Evolutionary conservation across 768 basidiomycete species (phyloP).

Genomic region (Jaapia argillacea): DNA sequence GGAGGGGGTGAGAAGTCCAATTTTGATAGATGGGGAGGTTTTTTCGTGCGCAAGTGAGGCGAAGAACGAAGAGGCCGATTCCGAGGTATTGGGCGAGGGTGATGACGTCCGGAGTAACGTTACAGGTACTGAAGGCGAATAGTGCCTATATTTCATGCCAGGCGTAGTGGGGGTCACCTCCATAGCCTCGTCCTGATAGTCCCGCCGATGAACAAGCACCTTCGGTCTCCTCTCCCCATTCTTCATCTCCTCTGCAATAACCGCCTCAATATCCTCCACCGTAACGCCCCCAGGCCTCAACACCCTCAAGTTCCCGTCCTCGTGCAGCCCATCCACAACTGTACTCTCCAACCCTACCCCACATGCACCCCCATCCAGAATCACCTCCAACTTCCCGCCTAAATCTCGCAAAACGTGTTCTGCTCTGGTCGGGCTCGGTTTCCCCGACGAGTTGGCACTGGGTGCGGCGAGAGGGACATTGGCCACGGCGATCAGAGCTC

Average conservation of each 20-base stretch:
- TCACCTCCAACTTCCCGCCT: constrained; percentile 58
- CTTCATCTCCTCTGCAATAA: constrained; percentile 33
- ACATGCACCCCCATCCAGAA: constrained; percentile 90
- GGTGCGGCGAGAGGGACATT: constrained; percentile 84
- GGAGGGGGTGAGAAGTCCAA: constrained; percentile 55
- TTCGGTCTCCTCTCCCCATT: constrained; percentile 28
- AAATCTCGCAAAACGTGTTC: constrained; percentile 80
- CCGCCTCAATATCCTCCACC: constrained; percentile 73
- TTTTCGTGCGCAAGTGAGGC: constrained; percentile 19
- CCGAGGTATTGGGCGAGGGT: constrained; percentile 26
- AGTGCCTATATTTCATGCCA: constrained; percentile 98
- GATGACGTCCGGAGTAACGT: constrained; percentile 52
- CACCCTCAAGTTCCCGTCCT: constrained; percentile 68
- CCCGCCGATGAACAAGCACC: constrained; percentile 72
- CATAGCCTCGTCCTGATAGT: constrained; percentile 59
- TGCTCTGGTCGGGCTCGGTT: constrained; percentile 88
- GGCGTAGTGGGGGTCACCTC: constrained; percentile 87
- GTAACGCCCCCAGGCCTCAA: constrained; percentile 89
- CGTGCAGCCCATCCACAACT: constrained; percentile 79
- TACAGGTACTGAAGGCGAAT: constrained; percentile 85
- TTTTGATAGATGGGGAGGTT: constrained; percentile 21
- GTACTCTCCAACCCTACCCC: constrained; percentile 92
- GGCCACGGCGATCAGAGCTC: constrained; percentile 73
- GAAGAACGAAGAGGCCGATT: constrained; percentile 28
- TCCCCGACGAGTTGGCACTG: constrained; percentile 89